Conservation (phyloP, 768 basidiomycete genomes). For the Amanita rubescens region DNA sequence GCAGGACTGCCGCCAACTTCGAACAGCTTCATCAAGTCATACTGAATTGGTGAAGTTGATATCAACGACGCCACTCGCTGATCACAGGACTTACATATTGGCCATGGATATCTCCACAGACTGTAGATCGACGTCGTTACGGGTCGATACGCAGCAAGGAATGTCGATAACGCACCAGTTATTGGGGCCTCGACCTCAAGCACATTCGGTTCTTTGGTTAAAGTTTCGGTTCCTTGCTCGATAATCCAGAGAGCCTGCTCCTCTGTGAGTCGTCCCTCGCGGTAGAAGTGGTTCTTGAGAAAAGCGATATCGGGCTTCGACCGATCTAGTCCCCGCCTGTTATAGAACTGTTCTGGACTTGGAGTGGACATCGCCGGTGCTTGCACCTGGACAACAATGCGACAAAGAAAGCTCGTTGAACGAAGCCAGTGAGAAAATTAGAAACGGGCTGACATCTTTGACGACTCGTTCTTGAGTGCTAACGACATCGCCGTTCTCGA, state of each 20-base stretch:
- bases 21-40: constrained; percentile 92
- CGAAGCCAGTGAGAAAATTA: background rate
- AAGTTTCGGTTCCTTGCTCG: constrained; percentile 75
- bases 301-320: constrained; percentile 93
- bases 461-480: constrained; percentile 93
- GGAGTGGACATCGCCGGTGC: constrained; percentile 93
- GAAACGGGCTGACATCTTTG: constrained; percentile 66
- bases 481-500: constrained; percentile 88
- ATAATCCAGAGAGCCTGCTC: constrained; percentile 95
- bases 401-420: constrained; percentile 4
- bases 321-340: constrained; percentile 59
- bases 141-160: background rate
- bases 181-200: constrained; percentile 95
- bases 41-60: constrained; percentile 36
- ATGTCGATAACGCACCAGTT: constrained; percentile 56
- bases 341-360: constrained; percentile 92
- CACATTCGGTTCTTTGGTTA: constrained; percentile 83
- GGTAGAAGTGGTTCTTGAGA: constrained; percentile 98
- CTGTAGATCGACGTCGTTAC: constrained; percentile 29
- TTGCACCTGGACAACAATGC: constrained; percentile 62
- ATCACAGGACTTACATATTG: constrained; percentile 75
- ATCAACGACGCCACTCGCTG: constrained; percentile 6
- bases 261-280: constrained; percentile 89
- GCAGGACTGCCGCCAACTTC: constrained; percentile 94
- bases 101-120: constrained; percentile 97